Evolutionary conservation across 2,329 filamentous ascomycete species (phyloP).

Genomic region (Ophioceras dolichostomum): DNA sequence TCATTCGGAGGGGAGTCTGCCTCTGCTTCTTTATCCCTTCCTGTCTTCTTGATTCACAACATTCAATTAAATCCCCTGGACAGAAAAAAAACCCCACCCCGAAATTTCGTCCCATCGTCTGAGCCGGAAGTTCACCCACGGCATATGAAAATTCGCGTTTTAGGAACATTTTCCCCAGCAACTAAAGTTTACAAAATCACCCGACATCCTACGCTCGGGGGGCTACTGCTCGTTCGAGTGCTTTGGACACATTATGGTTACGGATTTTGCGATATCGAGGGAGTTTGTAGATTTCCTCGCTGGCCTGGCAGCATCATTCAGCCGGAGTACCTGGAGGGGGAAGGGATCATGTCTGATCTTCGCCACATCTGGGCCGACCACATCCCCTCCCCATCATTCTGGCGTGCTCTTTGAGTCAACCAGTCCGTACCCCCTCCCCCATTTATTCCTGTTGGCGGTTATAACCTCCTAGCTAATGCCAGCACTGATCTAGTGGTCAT

Average conservation of each 20-base stretch:
- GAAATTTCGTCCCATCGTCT: conserved; percentile 13
- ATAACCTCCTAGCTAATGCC: background rate
- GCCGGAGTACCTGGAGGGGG: too few species aligned
- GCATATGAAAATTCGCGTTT: conserved; percentile 19
- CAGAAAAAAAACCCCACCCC: too few species aligned
- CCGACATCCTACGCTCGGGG: conserved; percentile 24
- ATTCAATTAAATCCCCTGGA: too few species aligned
- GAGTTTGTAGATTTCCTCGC: background rate
- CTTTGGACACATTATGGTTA: conserved; percentile 27
- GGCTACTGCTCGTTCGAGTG: conserved; percentile 22
- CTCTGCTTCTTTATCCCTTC: too few species aligned
- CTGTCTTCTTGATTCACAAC: too few species aligned
- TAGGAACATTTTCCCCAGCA: conserved; percentile 22
- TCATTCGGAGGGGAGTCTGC: too few species aligned
- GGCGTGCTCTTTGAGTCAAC: background rate
- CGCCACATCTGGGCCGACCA: too few species aligned
- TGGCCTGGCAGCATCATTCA: conserved; percentile 1
- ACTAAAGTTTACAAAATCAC: conserved; percentile 21
- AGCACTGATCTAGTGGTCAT: too few species aligned
- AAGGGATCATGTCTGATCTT: too few species aligned
- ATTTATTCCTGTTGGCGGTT: background rate
- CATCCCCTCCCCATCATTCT: too few species aligned
- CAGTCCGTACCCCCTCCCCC: background rate
- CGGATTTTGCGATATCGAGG: conserved; percentile 20
- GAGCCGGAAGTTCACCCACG: conserved; percentile 12